These are phyloP conservation scores for Rhodotorula sp. DNA, from an alignment of 1,284 basidiomycete genomes.

Conservation along the genomic window DNA sequence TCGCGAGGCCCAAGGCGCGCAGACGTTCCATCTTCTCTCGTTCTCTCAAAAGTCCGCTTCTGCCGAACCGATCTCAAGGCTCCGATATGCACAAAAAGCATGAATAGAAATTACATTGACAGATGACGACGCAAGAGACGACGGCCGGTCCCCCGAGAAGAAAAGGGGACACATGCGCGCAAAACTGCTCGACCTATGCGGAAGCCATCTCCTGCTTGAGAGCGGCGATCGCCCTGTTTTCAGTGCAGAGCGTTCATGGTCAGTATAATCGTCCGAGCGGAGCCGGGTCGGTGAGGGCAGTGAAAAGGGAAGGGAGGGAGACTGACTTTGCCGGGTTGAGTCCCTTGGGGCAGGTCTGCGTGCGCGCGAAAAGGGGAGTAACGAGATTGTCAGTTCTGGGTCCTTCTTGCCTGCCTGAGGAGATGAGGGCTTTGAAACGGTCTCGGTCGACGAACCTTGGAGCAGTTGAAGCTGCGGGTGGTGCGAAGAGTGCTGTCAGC, in stretches of 20 bases:
- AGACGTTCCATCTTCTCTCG: too few relatives aligned
- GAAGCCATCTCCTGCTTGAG: slow-evolving; percentile 14
- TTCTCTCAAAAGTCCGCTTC: too few relatives aligned
- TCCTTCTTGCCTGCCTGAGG: background rate
- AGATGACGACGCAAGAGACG: background rate
- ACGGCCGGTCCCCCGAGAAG: background rate
- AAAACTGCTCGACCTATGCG: background rate
- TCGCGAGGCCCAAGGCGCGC: too few relatives aligned
- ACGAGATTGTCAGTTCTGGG: background rate
- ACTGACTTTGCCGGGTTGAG: slow-evolving; percentile 58
- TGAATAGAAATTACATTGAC: background rate
- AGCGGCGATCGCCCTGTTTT: slow-evolving; percentile 31
- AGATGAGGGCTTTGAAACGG: too few relatives aligned
- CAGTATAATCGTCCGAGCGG: background rate
- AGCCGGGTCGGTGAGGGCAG: background rate
- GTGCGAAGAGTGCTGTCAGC: too few relatives aligned
- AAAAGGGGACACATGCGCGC: too few relatives aligned
- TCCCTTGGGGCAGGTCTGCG: slow-evolving; percentile 55
- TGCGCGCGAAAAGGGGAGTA: background rate
- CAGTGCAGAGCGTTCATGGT: background rate
- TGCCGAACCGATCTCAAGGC: too few relatives aligned
- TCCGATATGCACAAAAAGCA: background rate
- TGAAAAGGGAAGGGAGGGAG: background rate
- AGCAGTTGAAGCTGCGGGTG: slow-evolving; percentile 76
- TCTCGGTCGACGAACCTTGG: background rate